Conservation (phyloP, 371 early-diverging fungal species). For the Mucor mucedo region DNA sequence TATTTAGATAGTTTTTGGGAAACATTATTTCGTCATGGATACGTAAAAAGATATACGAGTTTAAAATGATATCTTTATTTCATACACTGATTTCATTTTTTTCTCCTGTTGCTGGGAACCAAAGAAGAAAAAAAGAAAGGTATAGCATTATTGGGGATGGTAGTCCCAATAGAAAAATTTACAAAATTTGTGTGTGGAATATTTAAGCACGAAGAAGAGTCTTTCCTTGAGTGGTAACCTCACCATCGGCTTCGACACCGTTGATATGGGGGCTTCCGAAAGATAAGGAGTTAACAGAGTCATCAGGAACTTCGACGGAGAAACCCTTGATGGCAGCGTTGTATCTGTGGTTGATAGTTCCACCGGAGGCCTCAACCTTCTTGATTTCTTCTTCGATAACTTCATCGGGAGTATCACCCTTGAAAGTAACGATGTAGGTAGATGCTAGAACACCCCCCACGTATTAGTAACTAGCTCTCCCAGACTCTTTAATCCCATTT, state of each 20-base stretch:
- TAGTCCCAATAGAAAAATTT: slow-evolving; percentile 1
- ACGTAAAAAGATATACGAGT: neutral
- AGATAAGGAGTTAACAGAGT: slow-evolving; percentile 31
- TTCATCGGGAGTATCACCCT: slow-evolving; percentile 44
- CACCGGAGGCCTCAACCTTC: slow-evolving; percentile 45
- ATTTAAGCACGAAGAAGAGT: slow-evolving; percentile 13
- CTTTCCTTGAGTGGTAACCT: slow-evolving; percentile 53
- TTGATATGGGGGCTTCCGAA: slow-evolving; percentile 40
- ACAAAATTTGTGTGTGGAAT: neutral
- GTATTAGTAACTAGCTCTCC: neutral
- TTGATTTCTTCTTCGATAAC: slow-evolving; percentile 48
- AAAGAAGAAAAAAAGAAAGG: neutral
- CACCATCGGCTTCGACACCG: slow-evolving; percentile 59
- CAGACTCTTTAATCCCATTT: neutral
- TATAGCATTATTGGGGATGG: neutral
- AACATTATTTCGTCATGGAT: neutral
- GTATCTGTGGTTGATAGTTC: slow-evolving; percentile 42
- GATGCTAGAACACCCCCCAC: slow-evolving; percentile 13
- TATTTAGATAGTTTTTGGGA: neutral
- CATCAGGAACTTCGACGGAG: slow-evolving; percentile 56
- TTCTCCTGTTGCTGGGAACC: neutral
- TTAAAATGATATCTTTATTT: neutral
- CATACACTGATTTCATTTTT: neutral
- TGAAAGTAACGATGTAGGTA: slow-evolving; percentile 53
- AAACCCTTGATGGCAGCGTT: slow-evolving; percentile 49